phyloP scores from a whole-genome alignment of 148 eudicot genomes.

The Diospyros kaki region DNA sequence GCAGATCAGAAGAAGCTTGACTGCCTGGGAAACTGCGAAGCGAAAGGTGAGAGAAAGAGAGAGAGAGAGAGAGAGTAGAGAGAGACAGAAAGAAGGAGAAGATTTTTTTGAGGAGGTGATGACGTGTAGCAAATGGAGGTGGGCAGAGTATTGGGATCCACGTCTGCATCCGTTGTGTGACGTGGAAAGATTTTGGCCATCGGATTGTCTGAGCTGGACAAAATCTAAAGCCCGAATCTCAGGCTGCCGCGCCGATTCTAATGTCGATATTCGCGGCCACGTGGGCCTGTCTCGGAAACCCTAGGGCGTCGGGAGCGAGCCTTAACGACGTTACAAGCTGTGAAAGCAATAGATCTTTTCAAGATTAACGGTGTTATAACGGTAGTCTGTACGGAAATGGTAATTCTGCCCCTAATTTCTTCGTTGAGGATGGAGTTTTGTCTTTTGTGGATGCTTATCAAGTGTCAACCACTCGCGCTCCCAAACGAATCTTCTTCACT shows the following conservation, averaged over 20 bases:
- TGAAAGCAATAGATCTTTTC: no score
- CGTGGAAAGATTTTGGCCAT: background rate
- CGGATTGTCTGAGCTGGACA: slow-evolving; percentile 11
- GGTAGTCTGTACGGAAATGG: no score
- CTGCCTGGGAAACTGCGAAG: slow-evolving; percentile 9
- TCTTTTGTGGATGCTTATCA: no score
- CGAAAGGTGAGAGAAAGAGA: background rate
- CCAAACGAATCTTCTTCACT: no score
- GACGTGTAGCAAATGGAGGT: slow-evolving; percentile 15
- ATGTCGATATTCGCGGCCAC: background rate
- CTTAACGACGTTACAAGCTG: no score
- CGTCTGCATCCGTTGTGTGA: background rate
- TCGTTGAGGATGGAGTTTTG: no score
- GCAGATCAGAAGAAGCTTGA: slow-evolving; percentile 4
- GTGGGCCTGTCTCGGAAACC: no score
- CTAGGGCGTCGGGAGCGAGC: no score
- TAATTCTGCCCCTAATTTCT: no score
- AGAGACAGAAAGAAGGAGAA: background rate
- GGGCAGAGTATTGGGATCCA: background rate
- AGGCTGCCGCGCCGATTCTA: background rate
- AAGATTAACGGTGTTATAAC: no score
- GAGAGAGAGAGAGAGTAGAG: slow-evolving; percentile 4
- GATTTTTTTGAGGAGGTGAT: slow-evolving; percentile 6
- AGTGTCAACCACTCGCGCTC: no score
- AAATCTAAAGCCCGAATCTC: slow-evolving; percentile 5